Evolutionary conservation across 2,329 filamentous ascomycete species (phyloP).

Genomic region (Bisporella sp.): DNA sequence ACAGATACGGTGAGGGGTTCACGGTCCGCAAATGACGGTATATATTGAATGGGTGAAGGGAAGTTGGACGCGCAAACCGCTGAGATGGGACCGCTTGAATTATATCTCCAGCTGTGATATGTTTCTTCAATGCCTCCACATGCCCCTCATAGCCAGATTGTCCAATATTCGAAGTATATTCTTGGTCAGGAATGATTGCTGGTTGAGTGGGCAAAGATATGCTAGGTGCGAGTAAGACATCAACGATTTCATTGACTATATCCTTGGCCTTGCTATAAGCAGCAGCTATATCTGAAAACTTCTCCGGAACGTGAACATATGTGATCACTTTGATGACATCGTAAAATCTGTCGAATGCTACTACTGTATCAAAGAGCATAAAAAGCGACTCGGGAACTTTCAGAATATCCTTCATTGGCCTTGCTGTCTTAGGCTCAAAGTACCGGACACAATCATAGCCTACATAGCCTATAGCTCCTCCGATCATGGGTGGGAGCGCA

Average conservation of each 20-base stretch:
- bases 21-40: constrained; percentile 95
- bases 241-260: constrained; percentile 60
- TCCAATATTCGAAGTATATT: constrained; percentile 90
- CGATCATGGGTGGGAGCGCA: constrained; percentile 76
- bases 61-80: constrained; percentile 81
- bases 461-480: constrained; percentile 92
- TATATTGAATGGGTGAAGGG: constrained; percentile 94
- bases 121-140: constrained; percentile 77
- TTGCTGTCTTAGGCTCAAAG: constrained; percentile 94
- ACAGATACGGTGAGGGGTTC: constrained; percentile 95
- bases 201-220: constrained; percentile 71
- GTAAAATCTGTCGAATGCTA: constrained; percentile 92
- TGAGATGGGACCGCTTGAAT: constrained; percentile 97
- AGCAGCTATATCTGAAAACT: constrained; percentile 49
- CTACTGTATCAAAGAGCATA: constrained; percentile 92
- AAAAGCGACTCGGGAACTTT: constrained; percentile 90
- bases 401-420: constrained; percentile 81
- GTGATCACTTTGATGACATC: constrained; percentile 91
- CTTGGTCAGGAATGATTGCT: constrained; percentile 63
- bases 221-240: constrained; percentile 65
- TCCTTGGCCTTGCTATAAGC: constrained; percentile 64
- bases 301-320: constrained; percentile 66
- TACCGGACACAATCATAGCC: constrained; percentile 97
- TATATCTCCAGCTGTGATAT: constrained; percentile 88
- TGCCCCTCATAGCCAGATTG: constrained; percentile 84